Conservation (phyloP, 2,329 filamentous ascomycete genomes). For the Thyridium curvatum region DNA sequence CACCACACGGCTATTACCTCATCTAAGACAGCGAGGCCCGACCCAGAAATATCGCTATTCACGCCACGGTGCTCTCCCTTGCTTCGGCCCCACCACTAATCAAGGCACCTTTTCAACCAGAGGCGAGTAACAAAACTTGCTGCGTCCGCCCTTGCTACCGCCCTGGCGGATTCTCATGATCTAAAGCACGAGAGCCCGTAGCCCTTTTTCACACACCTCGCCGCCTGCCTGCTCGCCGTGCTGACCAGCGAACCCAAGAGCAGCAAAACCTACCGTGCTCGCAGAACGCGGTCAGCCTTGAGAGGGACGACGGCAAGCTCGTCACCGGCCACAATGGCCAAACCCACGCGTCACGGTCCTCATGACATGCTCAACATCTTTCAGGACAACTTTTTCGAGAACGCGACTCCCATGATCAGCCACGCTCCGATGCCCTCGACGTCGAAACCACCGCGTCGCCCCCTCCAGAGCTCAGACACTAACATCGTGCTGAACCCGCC, state of each 20-base stretch:
- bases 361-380: constrained; percentile 45
- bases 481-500: constrained; percentile 65
- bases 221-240: no score
- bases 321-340: constrained; percentile 43
- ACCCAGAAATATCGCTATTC: not conserved
- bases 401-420: constrained; percentile 42
- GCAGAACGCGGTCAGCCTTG: no score
- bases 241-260: no score
- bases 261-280: no score
- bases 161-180: no score
- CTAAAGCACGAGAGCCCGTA: no score
- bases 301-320: no score
- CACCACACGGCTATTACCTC: no score
- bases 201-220: no score
- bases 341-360: constrained; percentile 39
- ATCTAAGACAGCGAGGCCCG: no score
- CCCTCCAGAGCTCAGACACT: constrained; percentile 43
- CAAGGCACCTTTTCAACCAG: not conserved
- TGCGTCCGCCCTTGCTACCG: no score
- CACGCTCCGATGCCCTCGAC: constrained; percentile 50
- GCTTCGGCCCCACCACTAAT: constrained; percentile 1
- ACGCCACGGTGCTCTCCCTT: not conserved
- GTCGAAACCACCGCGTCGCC: constrained; percentile 39
- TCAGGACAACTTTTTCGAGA: constrained; percentile 43
- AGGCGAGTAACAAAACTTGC: no score